A percentile compares a stretch with the other conserved stretches of the same genome.
Conservation (phyloP, 2,329 filamentous ascomycete genomes). For the Talaromyces amestolkiae region DNA sequence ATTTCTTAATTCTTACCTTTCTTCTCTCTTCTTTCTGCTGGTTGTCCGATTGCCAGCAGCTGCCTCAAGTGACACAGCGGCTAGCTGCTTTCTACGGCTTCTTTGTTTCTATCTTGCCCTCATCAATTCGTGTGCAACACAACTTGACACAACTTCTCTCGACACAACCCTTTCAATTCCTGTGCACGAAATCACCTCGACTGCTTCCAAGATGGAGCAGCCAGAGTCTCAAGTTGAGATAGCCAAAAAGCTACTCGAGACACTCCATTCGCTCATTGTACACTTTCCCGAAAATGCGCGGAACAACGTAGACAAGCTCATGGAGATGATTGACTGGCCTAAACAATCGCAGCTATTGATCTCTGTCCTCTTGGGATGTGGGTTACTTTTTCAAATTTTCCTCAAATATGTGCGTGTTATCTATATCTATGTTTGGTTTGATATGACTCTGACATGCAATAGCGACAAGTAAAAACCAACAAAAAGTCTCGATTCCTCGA, state of each 20-base stretch:
- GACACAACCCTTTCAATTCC: background rate
- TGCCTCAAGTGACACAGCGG: background rate
- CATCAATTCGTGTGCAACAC: background rate
- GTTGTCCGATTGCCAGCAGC: background rate
- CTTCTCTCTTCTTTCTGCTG: background rate
- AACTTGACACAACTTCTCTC: background rate
- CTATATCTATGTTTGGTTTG: background rate
- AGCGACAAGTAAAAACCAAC: constrained; percentile 6
- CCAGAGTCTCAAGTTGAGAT: constrained; percentile 12
- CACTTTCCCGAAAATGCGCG: constrained; percentile 7
- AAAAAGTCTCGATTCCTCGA: constrained; percentile 17
- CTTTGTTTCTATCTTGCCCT: background rate
- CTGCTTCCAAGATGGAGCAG: constrained; percentile 1
- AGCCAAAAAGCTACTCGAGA: background rate
- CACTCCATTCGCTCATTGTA: background rate
- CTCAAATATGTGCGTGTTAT: constrained; percentile 9
- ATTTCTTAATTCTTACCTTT: background rate
- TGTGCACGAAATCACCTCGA: background rate
- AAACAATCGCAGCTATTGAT: constrained; percentile 3
- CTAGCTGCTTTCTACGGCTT: background rate
- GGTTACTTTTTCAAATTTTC: constrained; percentile 8
- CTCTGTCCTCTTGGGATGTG: background rate
- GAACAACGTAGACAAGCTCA: background rate
- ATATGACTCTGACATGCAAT: background rate
- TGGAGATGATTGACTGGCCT: background rate